phyloP scores from a whole-genome alignment of 148 eudicot species.

The Rhododendron williamsianum region DNA sequence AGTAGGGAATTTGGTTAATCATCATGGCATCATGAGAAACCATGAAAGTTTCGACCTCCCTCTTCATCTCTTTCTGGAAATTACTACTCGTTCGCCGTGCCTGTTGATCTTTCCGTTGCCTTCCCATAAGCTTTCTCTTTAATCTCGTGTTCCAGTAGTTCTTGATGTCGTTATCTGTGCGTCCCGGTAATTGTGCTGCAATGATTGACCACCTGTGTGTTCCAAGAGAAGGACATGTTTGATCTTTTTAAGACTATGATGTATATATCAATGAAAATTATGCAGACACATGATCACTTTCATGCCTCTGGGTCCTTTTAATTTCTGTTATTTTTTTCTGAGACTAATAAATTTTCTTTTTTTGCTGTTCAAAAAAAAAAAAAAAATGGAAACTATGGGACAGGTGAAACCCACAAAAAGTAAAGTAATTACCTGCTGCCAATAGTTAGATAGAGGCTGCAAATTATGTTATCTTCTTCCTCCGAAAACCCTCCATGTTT shows the following conservation, averaged over 20 bases:
- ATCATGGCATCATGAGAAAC: constrained; percentile 17
- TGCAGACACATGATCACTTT: too few relatives aligned
- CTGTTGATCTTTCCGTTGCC: constrained; percentile 44
- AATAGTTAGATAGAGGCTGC: constrained; percentile 41
- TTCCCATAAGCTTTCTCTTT: constrained; percentile 56
- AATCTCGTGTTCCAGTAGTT: constrained; percentile 71
- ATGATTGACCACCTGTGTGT: constrained; percentile 65
- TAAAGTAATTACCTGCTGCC: constrained; percentile 42
- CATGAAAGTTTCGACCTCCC: constrained; percentile 22
- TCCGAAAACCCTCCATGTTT: constrained; percentile 55
- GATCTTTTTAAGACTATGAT: background rate
- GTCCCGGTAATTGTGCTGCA: constrained; percentile 63
- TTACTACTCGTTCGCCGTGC: constrained; percentile 17
- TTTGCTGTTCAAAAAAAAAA: too few relatives aligned
- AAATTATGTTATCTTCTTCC: constrained; percentile 57
- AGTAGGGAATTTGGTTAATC: constrained; percentile 24
- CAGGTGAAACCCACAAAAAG: background rate
- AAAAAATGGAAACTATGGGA: background rate
- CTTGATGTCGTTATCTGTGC: constrained; percentile 68
- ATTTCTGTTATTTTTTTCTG: too few relatives aligned
- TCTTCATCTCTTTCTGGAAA: constrained; percentile 37
- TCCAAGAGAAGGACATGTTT: background rate
- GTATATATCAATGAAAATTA: background rate
- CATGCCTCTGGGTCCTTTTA: background rate
- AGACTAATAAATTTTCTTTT: too few relatives aligned